Evolutionary conservation across 306 rosid species (phyloP).

Genomic region (Fragaria vesca): DNA sequence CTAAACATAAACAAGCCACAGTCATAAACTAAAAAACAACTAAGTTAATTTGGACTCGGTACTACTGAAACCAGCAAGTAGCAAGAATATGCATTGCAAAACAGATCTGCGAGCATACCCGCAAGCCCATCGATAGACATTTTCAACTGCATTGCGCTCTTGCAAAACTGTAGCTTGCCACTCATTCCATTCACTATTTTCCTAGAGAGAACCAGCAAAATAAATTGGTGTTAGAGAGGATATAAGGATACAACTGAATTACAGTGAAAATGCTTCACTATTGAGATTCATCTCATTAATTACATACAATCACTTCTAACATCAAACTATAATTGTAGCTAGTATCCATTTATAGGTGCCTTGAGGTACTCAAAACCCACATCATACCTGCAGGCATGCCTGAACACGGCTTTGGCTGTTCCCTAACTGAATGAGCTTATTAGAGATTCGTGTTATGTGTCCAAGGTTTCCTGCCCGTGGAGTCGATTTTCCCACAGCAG

Average conservation of each 20-base stretch:
- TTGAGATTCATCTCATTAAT: background rate
- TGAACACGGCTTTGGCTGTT: slow-evolving; percentile 57
- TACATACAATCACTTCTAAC: background rate
- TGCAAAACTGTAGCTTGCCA: slow-evolving; percentile 84
- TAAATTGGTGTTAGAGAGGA: slow-evolving; percentile 10
- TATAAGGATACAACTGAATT: background rate
- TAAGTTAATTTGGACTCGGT: background rate
- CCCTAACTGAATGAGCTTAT: slow-evolving; percentile 74
- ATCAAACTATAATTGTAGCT: background rate
- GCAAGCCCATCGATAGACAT: slow-evolving; percentile 90
- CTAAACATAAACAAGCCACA: background rate
- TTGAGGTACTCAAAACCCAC: background rate
- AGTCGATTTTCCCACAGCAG: slow-evolving; percentile 58
- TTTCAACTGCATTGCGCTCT: slow-evolving; percentile 89
- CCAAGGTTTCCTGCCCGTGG: slow-evolving; percentile 89
- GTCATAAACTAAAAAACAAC: background rate
- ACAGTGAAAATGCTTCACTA: background rate
- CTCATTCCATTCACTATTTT: slow-evolving; percentile 76
- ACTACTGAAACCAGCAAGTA: background rate
- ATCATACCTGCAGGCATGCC: slow-evolving; percentile 75
- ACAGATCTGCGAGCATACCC: slow-evolving; percentile 59
- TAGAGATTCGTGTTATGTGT: slow-evolving; percentile 73
- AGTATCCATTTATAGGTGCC: background rate
- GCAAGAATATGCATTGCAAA: background rate
- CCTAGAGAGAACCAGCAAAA: slow-evolving; percentile 47